Percentiles rank a stretch among this genome's conserved stretches.
phyloP scores from a whole-genome alignment of 805 yeast species.

The Monosporozyma aerobia region DNA sequence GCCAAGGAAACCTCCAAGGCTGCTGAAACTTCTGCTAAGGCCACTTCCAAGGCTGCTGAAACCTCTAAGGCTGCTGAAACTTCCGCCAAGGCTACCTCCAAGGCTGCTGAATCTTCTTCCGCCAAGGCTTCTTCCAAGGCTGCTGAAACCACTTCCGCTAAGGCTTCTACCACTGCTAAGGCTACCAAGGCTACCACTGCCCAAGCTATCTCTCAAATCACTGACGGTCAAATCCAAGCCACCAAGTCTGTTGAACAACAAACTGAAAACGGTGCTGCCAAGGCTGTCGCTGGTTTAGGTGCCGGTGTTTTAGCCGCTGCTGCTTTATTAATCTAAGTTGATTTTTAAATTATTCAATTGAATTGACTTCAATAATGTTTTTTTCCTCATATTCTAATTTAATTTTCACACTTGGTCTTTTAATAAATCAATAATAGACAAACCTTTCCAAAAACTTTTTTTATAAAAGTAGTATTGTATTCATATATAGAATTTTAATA shows the following conservation, averaged over 20 bases:
- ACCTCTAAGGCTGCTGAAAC: slow-evolving; percentile 5
- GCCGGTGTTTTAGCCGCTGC: slow-evolving; percentile 10
- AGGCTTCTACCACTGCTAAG: slow-evolving; percentile 4
- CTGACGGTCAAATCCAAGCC: slow-evolving; percentile 3
- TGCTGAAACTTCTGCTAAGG: slow-evolving; percentile 1
- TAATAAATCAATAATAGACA: background rate
- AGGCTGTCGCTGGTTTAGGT: slow-evolving; percentile 14
- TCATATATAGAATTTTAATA: background rate
- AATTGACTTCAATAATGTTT: background rate
- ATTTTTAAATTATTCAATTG: background rate
- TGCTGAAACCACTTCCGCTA: background rate
- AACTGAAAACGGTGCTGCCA: slow-evolving; percentile 18
- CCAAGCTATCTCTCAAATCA: slow-evolving; percentile 7
- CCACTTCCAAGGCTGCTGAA: slow-evolving; percentile 4
- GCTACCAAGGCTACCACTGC: slow-evolving; percentile 3
- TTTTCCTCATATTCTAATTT: background rate
- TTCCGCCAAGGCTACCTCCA: slow-evolving; percentile 1
- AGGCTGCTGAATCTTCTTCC: background rate
- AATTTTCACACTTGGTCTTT: background rate
- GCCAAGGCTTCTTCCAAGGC: background rate
- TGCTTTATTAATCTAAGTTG: slow-evolving; percentile 1
- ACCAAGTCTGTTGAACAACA: slow-evolving; percentile 4
- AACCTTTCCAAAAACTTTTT: background rate
- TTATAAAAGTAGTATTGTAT: background rate
- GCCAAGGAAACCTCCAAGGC: slow-evolving; percentile 7